A percentile compares a stretch with the other conserved stretches of the same genome.
Conservation (phyloP, 2,329 filamentous ascomycete genomes). For the Nigrospora oryzae region DNA sequence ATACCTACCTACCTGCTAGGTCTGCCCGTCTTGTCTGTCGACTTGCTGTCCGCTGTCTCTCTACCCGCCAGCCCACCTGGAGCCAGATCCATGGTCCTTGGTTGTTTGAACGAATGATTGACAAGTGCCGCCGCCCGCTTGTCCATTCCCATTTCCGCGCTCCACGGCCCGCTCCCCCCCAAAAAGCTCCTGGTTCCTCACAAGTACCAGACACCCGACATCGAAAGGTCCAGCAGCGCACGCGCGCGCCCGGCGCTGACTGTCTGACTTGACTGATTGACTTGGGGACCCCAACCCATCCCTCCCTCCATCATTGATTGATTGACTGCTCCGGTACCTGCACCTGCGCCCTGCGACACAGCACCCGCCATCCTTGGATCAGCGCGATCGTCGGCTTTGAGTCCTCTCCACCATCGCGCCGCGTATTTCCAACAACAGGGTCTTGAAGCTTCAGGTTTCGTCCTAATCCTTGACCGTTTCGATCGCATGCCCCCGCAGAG, state of each 20-base stretch:
- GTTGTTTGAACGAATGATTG: too few relatives aligned
- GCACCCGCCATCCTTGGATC: slow-evolving; percentile 13
- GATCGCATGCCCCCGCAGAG: slow-evolving; percentile 3
- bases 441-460: neutral
- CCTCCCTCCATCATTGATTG: slow-evolving; percentile 1
- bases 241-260: neutral
- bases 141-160: too few relatives aligned
- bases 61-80: too few relatives aligned
- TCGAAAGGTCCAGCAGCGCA: neutral
- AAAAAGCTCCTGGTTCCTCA: too few relatives aligned
- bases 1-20: neutral
- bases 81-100: too few relatives aligned
- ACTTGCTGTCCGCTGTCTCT: too few relatives aligned
- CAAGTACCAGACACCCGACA: too few relatives aligned
- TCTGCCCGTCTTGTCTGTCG: neutral
- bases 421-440: neutral
- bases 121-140: too few relatives aligned
- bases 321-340: neutral
- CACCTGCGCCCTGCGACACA: slow-evolving; percentile 8
- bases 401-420: slow-evolving; percentile 8
- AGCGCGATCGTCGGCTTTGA: slow-evolving; percentile 18
- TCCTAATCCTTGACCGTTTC: too few relatives aligned
- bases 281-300: too few relatives aligned
- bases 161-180: too few relatives aligned
- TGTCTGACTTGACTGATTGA: too few relatives aligned